phyloP scores from a whole-genome alignment of 129 eudicot genomes.

The Lonicera japonica region DNA sequence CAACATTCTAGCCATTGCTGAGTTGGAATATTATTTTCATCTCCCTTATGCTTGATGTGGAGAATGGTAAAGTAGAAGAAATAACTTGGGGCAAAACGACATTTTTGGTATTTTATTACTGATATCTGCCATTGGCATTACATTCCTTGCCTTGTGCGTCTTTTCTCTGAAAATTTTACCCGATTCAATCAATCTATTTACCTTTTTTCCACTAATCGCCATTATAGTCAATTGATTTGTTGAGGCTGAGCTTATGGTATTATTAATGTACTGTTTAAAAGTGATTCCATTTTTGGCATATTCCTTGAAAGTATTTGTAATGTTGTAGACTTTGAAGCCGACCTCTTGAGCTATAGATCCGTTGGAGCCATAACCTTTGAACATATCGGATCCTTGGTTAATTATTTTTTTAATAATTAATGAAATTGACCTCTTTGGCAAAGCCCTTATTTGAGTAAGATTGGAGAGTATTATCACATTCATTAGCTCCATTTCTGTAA shows the following conservation, averaged over 20 bases:
- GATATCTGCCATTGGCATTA: constrained; percentile 57
- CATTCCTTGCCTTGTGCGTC: constrained; percentile 33
- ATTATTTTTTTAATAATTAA: constrained; percentile 33
- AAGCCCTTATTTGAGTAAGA: constrained; percentile 39
- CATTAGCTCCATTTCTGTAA: constrained; percentile 13
- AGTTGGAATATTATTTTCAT: constrained; percentile 37
- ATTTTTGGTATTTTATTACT: constrained; percentile 44
- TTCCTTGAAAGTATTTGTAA: constrained; percentile 43
- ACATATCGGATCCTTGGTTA: constrained; percentile 43
- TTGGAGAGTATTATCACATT: constrained; percentile 14
- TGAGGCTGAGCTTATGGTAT: no score
- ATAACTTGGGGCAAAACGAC: constrained; percentile 48
- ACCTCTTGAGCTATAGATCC: constrained; percentile 14
- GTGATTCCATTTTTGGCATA: constrained; percentile 27
- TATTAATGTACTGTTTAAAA: constrained; percentile 20
- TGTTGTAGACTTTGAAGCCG: constrained; percentile 38
- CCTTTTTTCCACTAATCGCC: not conserved
- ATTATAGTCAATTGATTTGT: not conserved
- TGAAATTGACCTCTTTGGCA: constrained; percentile 22
- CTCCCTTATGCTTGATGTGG: constrained; percentile 20
- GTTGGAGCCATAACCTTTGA: constrained; percentile 34
- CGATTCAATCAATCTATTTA: constrained; percentile 37
- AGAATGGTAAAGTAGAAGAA: constrained; percentile 37
- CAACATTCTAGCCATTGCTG: constrained; percentile 31
- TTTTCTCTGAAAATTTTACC: constrained; percentile 48